Evolutionary conservation across 768 basidiomycete species (phyloP).

Genomic region (Termitomyces sp.): DNA sequence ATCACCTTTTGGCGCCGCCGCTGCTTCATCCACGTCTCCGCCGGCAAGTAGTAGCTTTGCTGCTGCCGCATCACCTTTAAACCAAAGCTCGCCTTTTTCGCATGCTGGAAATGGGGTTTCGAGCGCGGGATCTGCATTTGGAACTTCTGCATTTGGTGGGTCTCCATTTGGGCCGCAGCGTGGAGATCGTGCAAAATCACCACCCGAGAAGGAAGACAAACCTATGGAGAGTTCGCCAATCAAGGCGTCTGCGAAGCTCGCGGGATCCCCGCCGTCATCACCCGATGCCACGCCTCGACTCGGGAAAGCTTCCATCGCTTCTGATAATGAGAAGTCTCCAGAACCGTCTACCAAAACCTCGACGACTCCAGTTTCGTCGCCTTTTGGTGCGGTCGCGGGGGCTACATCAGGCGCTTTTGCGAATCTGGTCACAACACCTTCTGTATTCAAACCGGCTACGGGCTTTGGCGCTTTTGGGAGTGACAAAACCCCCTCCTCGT

Average conservation of each 20-base stretch:
- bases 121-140: conserved; percentile 7
- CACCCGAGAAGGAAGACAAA: conserved; percentile 1
- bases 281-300: conserved; percentile 15
- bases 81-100: neutral
- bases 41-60: conserved; percentile 13
- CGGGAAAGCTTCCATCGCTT: conserved; percentile 11
- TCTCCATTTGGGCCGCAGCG: neutral
- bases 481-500: conserved; percentile 30
- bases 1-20: conserved; percentile 20
- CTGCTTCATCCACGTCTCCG: conserved; percentile 1
- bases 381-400: conserved; percentile 8
- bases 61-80: conserved; percentile 10
- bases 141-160: neutral
- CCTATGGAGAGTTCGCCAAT: neutral
- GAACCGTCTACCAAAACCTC: conserved; percentile 15
- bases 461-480: conserved; percentile 47
- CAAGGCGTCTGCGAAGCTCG: conserved; percentile 6
- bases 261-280: conserved; percentile 15
- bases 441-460: conserved; percentile 32
- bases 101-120: neutral
- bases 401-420: conserved; percentile 31
- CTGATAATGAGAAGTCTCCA: conserved; percentile 10
- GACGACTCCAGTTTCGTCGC: conserved; percentile 18
- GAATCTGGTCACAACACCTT: conserved; percentile 28
- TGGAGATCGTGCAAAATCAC: conserved; percentile 1